Percentiles rank a stretch among this genome's conserved stretches.
phyloP scores from a whole-genome alignment of 345 rosid genomes.

The Cardiospermum halicacabum region DNA sequence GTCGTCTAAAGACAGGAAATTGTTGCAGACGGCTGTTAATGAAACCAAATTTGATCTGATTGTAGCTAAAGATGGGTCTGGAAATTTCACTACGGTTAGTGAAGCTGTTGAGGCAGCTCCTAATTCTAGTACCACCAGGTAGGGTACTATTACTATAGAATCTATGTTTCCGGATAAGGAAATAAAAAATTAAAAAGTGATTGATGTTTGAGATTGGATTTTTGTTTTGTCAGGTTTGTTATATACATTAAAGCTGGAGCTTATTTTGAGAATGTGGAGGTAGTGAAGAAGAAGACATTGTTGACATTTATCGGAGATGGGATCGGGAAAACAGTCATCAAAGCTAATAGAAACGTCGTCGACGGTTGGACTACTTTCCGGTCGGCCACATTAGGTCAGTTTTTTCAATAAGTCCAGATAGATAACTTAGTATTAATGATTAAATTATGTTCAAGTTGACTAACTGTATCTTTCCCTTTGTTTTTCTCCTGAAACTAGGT shows the following conservation, averaged over 20 bases:
- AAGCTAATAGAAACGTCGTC: constrained; percentile 45
- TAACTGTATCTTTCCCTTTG: no score
- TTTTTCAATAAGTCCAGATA: no score
- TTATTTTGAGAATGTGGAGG: constrained; percentile 74
- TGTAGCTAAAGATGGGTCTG: constrained; percentile 75
- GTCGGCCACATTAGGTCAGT: constrained; percentile 87
- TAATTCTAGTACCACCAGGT: constrained; percentile 64
- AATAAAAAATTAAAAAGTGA: neutral
- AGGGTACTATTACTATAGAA: neutral
- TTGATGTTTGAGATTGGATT: neutral
- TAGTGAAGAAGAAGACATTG: constrained; percentile 45
- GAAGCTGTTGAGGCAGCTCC: constrained; percentile 76
- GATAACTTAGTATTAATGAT: no score
- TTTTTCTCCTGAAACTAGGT: no score
- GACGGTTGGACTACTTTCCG: constrained; percentile 82
- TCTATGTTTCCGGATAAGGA: neutral
- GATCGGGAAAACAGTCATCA: constrained; percentile 67
- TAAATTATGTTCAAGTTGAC: no score
- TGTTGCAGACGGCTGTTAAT: constrained; percentile 35
- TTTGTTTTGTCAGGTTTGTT: constrained; percentile 46
- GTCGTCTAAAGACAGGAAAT: constrained; percentile 35
- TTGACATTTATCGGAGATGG: constrained; percentile 86
- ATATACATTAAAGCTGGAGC: constrained; percentile 73
- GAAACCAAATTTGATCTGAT: constrained; percentile 35
- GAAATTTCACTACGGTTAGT: constrained; percentile 52